A percentile compares a stretch with the other conserved stretches of the same genome.
phyloP scores from a whole-genome alignment of 192 early-diverging fungal species.

The Gamsiella multidivaricata region DNA sequence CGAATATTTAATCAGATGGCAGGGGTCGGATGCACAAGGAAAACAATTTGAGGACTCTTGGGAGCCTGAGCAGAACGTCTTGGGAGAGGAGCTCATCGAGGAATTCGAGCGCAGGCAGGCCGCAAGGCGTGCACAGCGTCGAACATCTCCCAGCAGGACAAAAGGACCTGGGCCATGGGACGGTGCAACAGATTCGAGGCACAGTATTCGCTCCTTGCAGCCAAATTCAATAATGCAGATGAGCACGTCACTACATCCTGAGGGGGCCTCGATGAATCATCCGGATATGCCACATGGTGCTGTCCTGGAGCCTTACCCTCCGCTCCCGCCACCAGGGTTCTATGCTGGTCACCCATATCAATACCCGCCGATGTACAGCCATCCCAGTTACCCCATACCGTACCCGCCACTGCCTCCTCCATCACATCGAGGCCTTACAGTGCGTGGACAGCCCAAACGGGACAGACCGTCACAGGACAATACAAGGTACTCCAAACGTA shows the following conservation, averaged over 20 bases:
- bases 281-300: not conserved
- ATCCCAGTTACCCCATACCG: not conserved
- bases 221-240: not conserved
- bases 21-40: slow-evolving; percentile 33
- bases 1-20: slow-evolving; percentile 44
- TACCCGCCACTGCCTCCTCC: not conserved
- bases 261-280: not conserved
- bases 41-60: slow-evolving; percentile 38
- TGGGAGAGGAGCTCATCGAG: slow-evolving; percentile 45
- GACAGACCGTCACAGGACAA: not conserved
- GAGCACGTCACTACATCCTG: too few relatives aligned
- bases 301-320: not conserved
- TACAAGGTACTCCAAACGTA: slow-evolving; percentile 9
- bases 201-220: not conserved
- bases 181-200: not conserved
- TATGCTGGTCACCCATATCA: not conserved
- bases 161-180: not conserved
- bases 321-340: not conserved
- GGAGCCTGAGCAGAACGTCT: slow-evolving; percentile 43
- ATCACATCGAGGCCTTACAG: too few relatives aligned
- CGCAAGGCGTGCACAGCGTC: slow-evolving; percentile 13
- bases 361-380: slow-evolving; percentile 8
- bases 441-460: not conserved
- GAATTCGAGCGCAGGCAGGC: slow-evolving; percentile 30
- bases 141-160: not conserved